These are phyloP conservation scores for Yamadazyma trypodendri DNA, from an alignment of 1,139 yeast species.

Conservation along the genomic window DNA sequence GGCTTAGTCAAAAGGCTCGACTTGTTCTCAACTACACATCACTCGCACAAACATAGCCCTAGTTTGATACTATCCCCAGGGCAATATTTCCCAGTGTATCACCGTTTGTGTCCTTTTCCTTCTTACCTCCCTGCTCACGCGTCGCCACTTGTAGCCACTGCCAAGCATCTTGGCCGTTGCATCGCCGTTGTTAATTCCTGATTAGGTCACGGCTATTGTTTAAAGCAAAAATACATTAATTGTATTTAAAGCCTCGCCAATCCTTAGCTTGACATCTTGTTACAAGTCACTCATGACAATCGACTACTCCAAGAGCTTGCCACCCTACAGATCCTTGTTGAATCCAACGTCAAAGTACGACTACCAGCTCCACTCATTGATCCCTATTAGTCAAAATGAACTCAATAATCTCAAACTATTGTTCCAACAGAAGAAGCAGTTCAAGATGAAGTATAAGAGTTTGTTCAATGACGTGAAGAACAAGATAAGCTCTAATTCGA, in stretches of 20 bases:
- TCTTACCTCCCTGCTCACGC: neutral
- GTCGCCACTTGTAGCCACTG: neutral
- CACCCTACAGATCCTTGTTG: constrained; percentile 45
- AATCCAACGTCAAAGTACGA: constrained; percentile 45
- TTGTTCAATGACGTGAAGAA: constrained; percentile 42
- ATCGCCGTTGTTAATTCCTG: neutral
- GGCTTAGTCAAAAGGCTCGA: neutral
- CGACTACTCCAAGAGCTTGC: constrained; percentile 38
- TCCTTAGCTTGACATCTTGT: neutral
- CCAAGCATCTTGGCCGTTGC: neutral
- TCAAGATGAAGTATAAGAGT: constrained; percentile 47
- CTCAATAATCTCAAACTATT: constrained; percentile 13
- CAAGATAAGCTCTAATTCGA: constrained; percentile 19
- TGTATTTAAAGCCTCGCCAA: neutral
- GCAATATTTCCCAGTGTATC: no score
- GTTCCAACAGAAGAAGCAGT: constrained; percentile 11
- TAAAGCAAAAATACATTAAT: neutral
- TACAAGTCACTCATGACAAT: constrained; percentile 6
- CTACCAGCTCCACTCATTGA: constrained; percentile 38
- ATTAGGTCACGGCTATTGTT: neutral
- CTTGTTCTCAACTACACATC: neutral
- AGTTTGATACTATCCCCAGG: no score
- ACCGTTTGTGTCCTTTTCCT: no score
- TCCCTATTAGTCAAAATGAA: constrained; percentile 40
- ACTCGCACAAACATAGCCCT: neutral